phyloP scores from a whole-genome alignment of 2,329 filamentous ascomycete genomes.

The Leptodontidium sp. region DNA sequence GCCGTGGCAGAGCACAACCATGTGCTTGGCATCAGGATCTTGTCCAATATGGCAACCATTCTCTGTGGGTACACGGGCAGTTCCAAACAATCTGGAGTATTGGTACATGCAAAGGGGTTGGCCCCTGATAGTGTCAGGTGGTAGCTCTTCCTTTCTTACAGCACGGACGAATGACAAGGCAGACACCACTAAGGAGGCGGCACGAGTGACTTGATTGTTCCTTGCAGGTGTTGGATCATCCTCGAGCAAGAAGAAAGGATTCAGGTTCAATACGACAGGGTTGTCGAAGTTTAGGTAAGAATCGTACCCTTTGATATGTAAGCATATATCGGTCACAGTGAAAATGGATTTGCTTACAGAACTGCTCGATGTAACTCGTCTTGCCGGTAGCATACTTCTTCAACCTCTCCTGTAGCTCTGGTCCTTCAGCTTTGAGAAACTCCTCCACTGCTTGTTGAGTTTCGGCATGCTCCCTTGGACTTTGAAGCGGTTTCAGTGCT shows the following conservation, averaged over 20 bases:
- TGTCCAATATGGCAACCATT: constrained; percentile 96
- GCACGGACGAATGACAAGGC: constrained; percentile 92
- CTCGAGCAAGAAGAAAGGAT: constrained; percentile 96
- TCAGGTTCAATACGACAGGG: constrained; percentile 94
- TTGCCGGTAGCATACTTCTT: constrained; percentile 90
- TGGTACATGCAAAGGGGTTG: constrained; percentile 97
- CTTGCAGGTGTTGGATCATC: constrained; percentile 96
- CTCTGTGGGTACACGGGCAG: constrained; percentile 91
- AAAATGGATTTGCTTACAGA: constrained; percentile 71
- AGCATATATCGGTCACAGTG: constrained; percentile 11
- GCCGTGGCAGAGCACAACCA: constrained; percentile 91
- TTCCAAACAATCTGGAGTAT: constrained; percentile 94
- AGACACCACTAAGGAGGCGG: constrained; percentile 90
- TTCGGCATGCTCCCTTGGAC: constrained; percentile 80
- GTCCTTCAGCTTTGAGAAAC: constrained; percentile 83
- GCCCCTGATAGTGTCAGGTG: constrained; percentile 85
- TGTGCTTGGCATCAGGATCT: constrained; percentile 89
- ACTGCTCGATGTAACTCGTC: constrained; percentile 98
- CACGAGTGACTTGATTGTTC: constrained; percentile 95
- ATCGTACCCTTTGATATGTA: constrained; percentile 79
- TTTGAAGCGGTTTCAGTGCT: constrained; percentile 83
- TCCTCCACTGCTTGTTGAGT: constrained; percentile 82
- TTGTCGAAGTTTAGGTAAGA: constrained; percentile 99
- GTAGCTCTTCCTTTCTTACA: constrained; percentile 89
- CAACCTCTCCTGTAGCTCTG: constrained; percentile 84